Conservation (phyloP, 2,329 filamentous ascomycete genomes). For the Leptodontidium sp. region DNA sequence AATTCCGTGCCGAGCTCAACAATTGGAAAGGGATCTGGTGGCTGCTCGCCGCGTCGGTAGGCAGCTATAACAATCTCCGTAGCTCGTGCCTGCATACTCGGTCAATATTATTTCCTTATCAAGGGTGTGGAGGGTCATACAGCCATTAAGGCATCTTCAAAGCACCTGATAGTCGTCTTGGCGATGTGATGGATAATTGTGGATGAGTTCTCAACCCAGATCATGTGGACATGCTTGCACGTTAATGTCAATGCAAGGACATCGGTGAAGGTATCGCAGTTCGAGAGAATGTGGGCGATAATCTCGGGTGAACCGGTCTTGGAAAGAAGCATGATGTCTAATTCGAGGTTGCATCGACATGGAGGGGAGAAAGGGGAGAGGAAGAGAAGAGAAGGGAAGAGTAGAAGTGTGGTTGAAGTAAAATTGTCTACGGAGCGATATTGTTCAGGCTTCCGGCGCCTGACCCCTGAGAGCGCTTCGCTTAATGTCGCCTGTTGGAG, state of each 20-base stretch:
- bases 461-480: background rate
- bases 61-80: too few species aligned
- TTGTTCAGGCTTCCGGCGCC: background rate
- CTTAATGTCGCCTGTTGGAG: background rate
- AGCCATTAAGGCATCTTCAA: too few species aligned
- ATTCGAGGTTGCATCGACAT: background rate
- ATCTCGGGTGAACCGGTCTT: slow-evolving; percentile 8
- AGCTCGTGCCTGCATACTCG: too few species aligned
- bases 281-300: background rate
- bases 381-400: background rate
- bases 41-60: too few species aligned
- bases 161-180: too few species aligned
- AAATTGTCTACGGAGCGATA: background rate
- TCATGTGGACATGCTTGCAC: slow-evolving; percentile 6
- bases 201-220: slow-evolving; percentile 8
- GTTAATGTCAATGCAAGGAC: slow-evolving; percentile 3
- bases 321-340: background rate
- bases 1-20: too few species aligned
- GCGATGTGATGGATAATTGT: background rate
- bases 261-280: background rate
- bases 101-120: too few species aligned
- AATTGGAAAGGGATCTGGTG: too few species aligned
- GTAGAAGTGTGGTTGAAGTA: background rate
- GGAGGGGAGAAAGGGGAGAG: background rate
- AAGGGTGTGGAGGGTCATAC: too few species aligned